These are phyloP conservation scores for Coniochaeta ligniaria DNA, from an alignment of 2,329 filamentous ascomycete species.

Conservation along the genomic window DNA sequence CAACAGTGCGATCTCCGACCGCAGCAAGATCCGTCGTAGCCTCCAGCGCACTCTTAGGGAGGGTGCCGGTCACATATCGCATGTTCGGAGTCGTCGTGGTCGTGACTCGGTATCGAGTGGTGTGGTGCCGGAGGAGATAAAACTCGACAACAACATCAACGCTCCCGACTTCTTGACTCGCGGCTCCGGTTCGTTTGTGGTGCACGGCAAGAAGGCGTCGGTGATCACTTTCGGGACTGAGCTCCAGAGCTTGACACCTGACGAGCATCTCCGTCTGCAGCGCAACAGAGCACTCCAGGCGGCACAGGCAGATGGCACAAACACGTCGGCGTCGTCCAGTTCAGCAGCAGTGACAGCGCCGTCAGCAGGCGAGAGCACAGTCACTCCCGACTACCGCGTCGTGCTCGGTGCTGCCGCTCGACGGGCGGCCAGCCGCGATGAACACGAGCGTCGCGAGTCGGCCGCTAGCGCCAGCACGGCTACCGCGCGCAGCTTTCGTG, in stretches of 20 bases:
- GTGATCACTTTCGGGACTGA: slow-evolving; percentile 96
- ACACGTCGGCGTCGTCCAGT: slow-evolving; percentile 3
- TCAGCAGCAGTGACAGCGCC: slow-evolving; percentile 5
- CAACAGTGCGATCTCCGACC: slow-evolving; percentile 33
- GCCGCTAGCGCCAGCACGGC: slow-evolving; percentile 59
- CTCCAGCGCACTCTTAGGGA: slow-evolving; percentile 87
- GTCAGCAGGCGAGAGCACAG: slow-evolving; percentile 3
- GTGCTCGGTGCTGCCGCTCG: slow-evolving; percentile 36
- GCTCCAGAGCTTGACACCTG: slow-evolving; percentile 68
- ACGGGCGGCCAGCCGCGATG: slow-evolving; percentile 20
- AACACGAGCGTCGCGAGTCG: slow-evolving; percentile 50
- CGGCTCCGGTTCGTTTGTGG: slow-evolving; percentile 81
- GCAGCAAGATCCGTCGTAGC: slow-evolving; percentile 71
- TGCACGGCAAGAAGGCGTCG: slow-evolving; percentile 96
- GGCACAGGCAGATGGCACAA: slow-evolving; percentile 11
- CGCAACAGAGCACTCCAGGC: slow-evolving; percentile 41
- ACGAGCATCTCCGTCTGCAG: slow-evolving; percentile 59
- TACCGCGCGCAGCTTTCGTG: slow-evolving; percentile 58
- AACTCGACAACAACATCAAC: slow-evolving; percentile 23
- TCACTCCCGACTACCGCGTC: slow-evolving; percentile 43
- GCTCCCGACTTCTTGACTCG: slow-evolving; percentile 65
- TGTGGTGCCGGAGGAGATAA: slow-evolving; percentile 37
- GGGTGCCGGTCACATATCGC: slow-evolving; percentile 57
- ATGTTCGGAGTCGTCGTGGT: slow-evolving; percentile 68
- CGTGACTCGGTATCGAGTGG: slow-evolving; percentile 63